Evolutionary conservation across 2,329 filamentous ascomycete genomes (phyloP), one percentile per base, ranked within the genome.

Genomic region (Penicillium sp.): DNA sequence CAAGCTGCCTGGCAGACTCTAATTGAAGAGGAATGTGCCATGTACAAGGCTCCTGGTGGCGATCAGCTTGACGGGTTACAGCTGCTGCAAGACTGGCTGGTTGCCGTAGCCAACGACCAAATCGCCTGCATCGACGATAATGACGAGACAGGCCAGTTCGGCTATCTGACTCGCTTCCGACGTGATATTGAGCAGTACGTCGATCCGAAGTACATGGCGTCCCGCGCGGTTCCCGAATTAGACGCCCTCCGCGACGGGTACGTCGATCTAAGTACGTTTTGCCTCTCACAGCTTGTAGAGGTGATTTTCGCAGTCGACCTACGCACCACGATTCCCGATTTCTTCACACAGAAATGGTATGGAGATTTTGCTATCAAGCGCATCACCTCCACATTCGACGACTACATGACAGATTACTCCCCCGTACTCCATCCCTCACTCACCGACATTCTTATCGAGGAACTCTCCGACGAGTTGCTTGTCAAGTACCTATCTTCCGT

Each of bases 91-190:
- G 95, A 99, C 80, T 99, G 94, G 93, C 89, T 99, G 60, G 89
- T 99, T 57, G 93, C 95, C 50, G 92, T 96, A 61, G 95, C 96
- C 69, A 99, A 99, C 80, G 95, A 99, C 79, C 95, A 99, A 77
- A 98, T 99, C 75, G 93, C 93, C 60, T 97, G 93, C 78, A 97
- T 99, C 72, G 95, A 98, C 76, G 96, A 98, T 75, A 87, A 86
- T 63, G 80, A 85, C 73, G 90, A 90, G 68, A 90, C 92, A 64
- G 90, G 91, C 57, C 88, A 90, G 35, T 82, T 91, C 29, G 91
- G 91, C 31, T 97, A 97, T 80, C 85, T 98, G 54, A 90, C 91
- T 4, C 90, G 90, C 71, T 97, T 97, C 86, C 88, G 88, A 69
- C 87, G 89, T 69, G 92, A 95, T 72, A 90, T 96, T 73, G 90